Evolutionary conservation across 352 stramenopile genomes (phyloP).

Genomic region (Globisporangium solare): DNA sequence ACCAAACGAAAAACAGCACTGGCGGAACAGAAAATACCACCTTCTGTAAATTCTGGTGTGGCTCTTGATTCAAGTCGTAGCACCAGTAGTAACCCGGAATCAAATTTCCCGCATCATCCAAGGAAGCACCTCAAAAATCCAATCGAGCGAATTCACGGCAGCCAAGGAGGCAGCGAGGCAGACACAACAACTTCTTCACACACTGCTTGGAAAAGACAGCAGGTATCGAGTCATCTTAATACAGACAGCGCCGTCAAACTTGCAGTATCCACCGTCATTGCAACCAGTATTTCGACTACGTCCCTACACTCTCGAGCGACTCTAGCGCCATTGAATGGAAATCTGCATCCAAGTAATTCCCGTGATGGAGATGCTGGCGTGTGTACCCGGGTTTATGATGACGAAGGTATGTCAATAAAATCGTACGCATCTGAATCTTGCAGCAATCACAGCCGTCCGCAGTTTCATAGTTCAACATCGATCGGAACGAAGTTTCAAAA

Average conservation of each 20-base stretch:
- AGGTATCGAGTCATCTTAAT: background rate
- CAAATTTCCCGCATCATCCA: constrained; percentile 11
- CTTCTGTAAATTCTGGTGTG: background rate
- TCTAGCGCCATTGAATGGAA: background rate
- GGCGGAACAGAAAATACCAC: background rate
- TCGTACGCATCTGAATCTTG: constrained; percentile 7
- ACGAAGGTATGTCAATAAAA: constrained; percentile 12
- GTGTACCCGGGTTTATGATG: constrained; percentile 6
- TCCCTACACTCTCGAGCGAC: constrained; percentile 1
- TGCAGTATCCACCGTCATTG: background rate
- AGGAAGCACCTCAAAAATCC: constrained; percentile 63
- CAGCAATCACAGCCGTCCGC: background rate
- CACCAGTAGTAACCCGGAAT: background rate
- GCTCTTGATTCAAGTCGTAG: constrained; percentile 11
- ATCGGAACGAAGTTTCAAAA: background rate
- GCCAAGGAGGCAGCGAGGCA: background rate
- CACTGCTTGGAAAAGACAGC: background rate
- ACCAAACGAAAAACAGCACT: constrained; percentile 3
- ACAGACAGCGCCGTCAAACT: background rate
- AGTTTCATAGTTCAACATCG: constrained; percentile 3
- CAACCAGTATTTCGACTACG: constrained; percentile 1
- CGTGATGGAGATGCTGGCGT: background rate
- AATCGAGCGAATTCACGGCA: constrained; percentile 40
- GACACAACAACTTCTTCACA: background rate
- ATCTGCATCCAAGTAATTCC: constrained; percentile 1